A percentile compares a stretch with the other conserved stretches of the same genome.
Evolutionary conservation across 306 rosid species (phyloP).

Genomic region (Morella rubra): DNA sequence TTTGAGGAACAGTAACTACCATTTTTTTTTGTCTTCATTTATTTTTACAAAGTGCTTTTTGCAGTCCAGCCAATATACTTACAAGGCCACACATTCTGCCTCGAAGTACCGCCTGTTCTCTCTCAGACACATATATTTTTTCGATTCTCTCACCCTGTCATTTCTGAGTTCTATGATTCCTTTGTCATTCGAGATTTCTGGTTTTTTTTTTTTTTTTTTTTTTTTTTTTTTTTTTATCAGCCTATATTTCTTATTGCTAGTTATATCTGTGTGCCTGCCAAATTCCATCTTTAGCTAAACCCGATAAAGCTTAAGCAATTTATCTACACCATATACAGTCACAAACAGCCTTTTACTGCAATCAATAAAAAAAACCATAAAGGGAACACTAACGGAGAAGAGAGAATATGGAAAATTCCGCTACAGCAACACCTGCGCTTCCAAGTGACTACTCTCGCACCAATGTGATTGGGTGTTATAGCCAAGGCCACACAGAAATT

Average conservation of each 20-base stretch:
- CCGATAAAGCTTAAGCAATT: constrained; percentile 74
- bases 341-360: constrained; percentile 78
- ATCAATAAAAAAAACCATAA: constrained; percentile 18
- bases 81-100: constrained; percentile 33
- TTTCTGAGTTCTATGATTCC: constrained; percentile 31
- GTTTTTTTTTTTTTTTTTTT: constrained; percentile 5
- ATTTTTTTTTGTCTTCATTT: constrained; percentile 48
- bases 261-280: constrained; percentile 47
- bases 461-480: constrained; percentile 26
- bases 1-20: constrained; percentile 45
- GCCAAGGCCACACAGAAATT: constrained; percentile 16
- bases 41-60: constrained; percentile 29
- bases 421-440: constrained; percentile 5
- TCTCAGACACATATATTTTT: constrained; percentile 6
- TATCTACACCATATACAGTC: constrained; percentile 66
- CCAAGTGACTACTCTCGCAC: not conserved
- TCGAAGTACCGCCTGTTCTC: constrained; percentile 11
- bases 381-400: not conserved
- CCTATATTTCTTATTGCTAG: constrained; percentile 37
- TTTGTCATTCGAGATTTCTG: constrained; percentile 27
- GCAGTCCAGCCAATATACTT: constrained; percentile 46
- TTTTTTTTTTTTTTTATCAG: constrained; percentile 3
- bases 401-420: constrained; percentile 4
- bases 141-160: constrained; percentile 39
- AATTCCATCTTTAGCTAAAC: constrained; percentile 68